Conservation (phyloP, 306 rosid species). For the Aeschynomene evenia region DNA sequence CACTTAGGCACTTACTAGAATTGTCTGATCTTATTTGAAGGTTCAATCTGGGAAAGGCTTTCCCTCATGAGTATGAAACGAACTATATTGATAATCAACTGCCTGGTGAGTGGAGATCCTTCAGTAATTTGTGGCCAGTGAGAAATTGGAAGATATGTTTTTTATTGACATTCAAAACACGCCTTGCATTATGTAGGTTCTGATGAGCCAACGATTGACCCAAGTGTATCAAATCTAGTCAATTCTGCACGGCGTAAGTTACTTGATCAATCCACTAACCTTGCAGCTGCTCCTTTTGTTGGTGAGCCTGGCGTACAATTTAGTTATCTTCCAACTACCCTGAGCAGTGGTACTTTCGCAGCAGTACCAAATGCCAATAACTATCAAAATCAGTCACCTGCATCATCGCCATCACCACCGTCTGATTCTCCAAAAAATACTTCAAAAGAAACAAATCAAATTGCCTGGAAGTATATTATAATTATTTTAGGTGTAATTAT, state of each 20-base stretch:
- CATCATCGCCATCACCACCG: constrained; percentile 31
- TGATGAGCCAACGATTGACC: constrained; percentile 32
- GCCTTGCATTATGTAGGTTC: constrained; percentile 47
- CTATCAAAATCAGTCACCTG: constrained; percentile 36
- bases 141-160: constrained; percentile 14
- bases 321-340: constrained; percentile 49
- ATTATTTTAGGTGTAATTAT: constrained; percentile 40
- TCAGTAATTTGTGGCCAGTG: constrained; percentile 25
- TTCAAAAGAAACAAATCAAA: constrained; percentile 18
- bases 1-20: constrained; percentile 34
- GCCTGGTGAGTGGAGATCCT: constrained; percentile 53
- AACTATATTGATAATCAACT: constrained; percentile 31
- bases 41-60: constrained; percentile 41
- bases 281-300: constrained; percentile 62
- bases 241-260: constrained; percentile 64
- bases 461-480: constrained; percentile 52
- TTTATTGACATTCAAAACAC: constrained; percentile 13
- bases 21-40: constrained; percentile 44
- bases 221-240: constrained; percentile 27
- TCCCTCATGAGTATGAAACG: constrained; percentile 30
- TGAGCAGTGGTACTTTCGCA: constrained; percentile 85
- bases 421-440: constrained; percentile 5
- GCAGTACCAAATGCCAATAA: constrained; percentile 50
- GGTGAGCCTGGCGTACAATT: constrained; percentile 37
- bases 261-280: constrained; percentile 70